A percentile compares a stretch with the other conserved stretches of the same genome.
Conservation (phyloP, 2,329 filamentous ascomycete genomes). For the Didymosphaeria variabile region DNA sequence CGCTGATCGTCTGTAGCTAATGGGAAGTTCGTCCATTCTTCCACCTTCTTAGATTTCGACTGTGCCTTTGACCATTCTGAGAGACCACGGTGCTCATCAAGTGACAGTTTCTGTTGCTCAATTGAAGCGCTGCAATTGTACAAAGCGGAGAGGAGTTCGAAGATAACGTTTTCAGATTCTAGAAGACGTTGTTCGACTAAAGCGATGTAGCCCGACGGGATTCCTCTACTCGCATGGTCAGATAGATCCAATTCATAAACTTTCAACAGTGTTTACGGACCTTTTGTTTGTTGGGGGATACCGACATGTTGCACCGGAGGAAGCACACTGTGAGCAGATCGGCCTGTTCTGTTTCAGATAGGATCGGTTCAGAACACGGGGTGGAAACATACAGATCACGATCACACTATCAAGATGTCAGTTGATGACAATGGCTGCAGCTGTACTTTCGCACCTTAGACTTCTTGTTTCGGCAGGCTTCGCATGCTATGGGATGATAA, state of each 20-base stretch:
- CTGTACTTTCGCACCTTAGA: slow-evolving; percentile 27
- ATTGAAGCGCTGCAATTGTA: slow-evolving; percentile 23
- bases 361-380: background rate
- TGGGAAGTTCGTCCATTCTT: slow-evolving; percentile 33
- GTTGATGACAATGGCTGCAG: background rate
- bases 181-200: slow-evolving; percentile 33
- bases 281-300: slow-evolving; percentile 36
- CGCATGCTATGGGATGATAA: slow-evolving; percentile 35
- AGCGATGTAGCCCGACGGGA: slow-evolving; percentile 35
- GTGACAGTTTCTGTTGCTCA: slow-evolving; percentile 15
- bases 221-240: slow-evolving; percentile 20
- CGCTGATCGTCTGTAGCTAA: slow-evolving; percentile 23
- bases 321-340: slow-evolving; percentile 30
- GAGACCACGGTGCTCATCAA: slow-evolving; percentile 18
- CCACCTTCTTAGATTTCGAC: slow-evolving; percentile 29
- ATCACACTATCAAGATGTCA: slow-evolving; percentile 26
- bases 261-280: slow-evolving; percentile 4
- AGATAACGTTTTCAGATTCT: slow-evolving; percentile 30
- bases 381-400: slow-evolving; percentile 24
- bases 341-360: slow-evolving; percentile 13
- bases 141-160: slow-evolving; percentile 30
- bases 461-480: slow-evolving; percentile 37
- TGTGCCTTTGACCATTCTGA: slow-evolving; percentile 25
- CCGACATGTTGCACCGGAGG: slow-evolving; percentile 20
- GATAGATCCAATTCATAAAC: too few species aligned